A percentile compares a stretch with the other conserved stretches of the same genome.
Conservation (phyloP, 2,329 filamentous ascomycete species). For the Nemania diffusa region DNA sequence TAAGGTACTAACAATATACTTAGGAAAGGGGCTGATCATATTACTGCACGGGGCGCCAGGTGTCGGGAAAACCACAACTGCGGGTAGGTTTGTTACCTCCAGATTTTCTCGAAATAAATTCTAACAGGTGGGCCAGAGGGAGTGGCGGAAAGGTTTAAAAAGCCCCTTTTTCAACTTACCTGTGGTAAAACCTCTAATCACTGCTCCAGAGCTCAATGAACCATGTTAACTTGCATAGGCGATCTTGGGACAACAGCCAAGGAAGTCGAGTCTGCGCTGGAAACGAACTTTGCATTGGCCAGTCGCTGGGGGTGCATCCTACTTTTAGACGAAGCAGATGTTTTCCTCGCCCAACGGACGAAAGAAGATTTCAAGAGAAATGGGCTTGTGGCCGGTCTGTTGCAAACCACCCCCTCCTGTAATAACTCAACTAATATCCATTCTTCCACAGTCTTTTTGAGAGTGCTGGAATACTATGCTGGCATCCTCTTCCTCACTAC, state of each 20-base stretch:
- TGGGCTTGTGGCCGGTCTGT: background rate
- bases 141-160: slow-evolving; percentile 31
- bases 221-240: slow-evolving; percentile 4
- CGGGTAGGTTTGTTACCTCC: slow-evolving; percentile 21
- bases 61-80: slow-evolving; percentile 37
- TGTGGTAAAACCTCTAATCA: slow-evolving; percentile 35
- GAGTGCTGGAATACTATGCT: background rate
- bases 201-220: background rate
- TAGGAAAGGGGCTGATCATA: slow-evolving; percentile 35
- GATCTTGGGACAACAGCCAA: slow-evolving; percentile 50
- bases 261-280: slow-evolving; percentile 45
- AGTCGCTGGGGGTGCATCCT: slow-evolving; percentile 28
- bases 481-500: slow-evolving; percentile 15
- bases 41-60: slow-evolving; percentile 36
- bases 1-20: background rate
- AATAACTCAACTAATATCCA: background rate
- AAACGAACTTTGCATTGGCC: slow-evolving; percentile 35
- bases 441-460: background rate
- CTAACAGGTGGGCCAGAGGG: slow-evolving; percentile 24
- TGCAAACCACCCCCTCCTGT: background rate
- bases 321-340: background rate
- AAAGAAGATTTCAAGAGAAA: background rate
- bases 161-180: slow-evolving; percentile 36
- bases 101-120: background rate
- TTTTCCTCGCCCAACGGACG: background rate